phyloP scores from a whole-genome alignment of 306 rosid species.

The Cucurbita argyrosperma region DNA sequence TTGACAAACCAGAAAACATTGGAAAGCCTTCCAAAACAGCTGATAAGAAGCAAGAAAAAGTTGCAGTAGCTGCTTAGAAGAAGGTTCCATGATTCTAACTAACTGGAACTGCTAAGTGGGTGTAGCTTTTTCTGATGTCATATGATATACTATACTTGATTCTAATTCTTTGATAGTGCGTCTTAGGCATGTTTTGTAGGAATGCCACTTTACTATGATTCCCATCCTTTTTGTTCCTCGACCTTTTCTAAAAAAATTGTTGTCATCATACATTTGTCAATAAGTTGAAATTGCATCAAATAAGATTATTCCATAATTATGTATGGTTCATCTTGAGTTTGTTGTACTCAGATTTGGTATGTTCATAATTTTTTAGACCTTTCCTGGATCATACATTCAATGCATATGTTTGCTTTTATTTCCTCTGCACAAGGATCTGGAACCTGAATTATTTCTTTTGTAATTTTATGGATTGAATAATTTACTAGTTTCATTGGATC shows the following conservation, averaged over 20 bases:
- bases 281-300: not conserved
- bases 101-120: not conserved
- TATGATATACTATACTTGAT: not conserved
- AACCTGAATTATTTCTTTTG: not conserved
- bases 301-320: not conserved
- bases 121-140: not conserved
- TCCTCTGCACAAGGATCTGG: not conserved
- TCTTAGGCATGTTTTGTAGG: not conserved
- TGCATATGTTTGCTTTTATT: not conserved
- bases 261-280: not conserved
- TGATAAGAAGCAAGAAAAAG: slow-evolving; percentile 21
- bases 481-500: not conserved
- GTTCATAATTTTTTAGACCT: not conserved
- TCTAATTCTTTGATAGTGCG: not conserved
- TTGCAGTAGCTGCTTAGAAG: slow-evolving; percentile 7
- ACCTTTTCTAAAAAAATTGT: not conserved
- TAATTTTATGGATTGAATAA: not conserved
- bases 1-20: slow-evolving; percentile 39
- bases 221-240: not conserved
- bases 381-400: not conserved
- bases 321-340: not conserved
- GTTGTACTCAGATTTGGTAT: not conserved
- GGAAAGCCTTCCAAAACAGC: slow-evolving; percentile 43
- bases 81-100: not conserved
- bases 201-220: not conserved